Conservation (phyloP, 164 flowering plant genomes). For the Vitis riparia region DNA sequence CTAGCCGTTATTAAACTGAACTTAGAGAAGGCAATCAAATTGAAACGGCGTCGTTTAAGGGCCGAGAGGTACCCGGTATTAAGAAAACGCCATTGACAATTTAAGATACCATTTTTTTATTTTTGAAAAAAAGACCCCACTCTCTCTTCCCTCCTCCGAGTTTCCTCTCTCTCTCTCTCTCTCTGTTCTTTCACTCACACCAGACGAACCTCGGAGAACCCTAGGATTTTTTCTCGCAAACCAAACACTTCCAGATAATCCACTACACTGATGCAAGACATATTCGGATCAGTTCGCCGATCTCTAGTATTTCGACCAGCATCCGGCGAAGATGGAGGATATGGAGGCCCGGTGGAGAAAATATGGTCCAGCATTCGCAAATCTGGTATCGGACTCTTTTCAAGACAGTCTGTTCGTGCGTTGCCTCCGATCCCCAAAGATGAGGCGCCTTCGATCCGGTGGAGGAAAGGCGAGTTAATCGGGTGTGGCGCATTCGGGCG, state of each 20-base stretch:
- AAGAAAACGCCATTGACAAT: no score
- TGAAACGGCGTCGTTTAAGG: no score
- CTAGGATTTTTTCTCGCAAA: conserved; percentile 1
- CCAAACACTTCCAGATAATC: neutral
- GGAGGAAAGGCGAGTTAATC: conserved; percentile 92
- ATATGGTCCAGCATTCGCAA: conserved; percentile 71
- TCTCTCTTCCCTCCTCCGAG: conserved; percentile 29
- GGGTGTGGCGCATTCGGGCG: conserved; percentile 97
- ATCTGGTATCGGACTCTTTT: conserved; percentile 73
- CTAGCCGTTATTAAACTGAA: no score
- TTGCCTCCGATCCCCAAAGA: conserved; percentile 35
- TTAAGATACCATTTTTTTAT: no score
- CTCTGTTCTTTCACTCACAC: neutral
- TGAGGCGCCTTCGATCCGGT: conserved; percentile 58
- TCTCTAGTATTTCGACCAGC: conserved; percentile 66
- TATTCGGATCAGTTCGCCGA: conserved; percentile 77
- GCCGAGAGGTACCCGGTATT: no score
- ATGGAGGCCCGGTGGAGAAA: conserved; percentile 60
- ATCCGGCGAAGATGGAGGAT: conserved; percentile 34
- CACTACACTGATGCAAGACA: conserved; percentile 52
- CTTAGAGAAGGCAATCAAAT: no score
- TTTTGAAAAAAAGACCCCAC: conserved; percentile 18
- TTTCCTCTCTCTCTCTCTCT: conserved; percentile 6
- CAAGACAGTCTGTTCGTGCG: conserved; percentile 33
- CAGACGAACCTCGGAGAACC: conserved; percentile 19